Evolutionary conservation across 805 yeast genomes (phyloP), one percentile per base, ranked within the genome.

Genomic region (Yarrowia alimentaria): DNA sequence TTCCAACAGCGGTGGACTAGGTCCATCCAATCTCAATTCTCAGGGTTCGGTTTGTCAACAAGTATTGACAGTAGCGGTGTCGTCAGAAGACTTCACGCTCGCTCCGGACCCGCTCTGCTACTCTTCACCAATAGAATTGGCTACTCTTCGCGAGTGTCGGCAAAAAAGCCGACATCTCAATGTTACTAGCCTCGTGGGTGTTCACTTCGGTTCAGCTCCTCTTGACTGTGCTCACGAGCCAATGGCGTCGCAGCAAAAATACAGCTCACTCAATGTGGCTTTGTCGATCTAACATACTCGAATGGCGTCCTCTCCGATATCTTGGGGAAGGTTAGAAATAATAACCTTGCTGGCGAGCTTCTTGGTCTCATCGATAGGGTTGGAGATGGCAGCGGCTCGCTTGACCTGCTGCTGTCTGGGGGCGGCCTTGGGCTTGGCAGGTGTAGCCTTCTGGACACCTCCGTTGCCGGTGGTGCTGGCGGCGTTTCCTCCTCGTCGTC

Each of bases 281-380:
- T 32, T 9, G 6, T 21, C 24, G 24, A 9, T 21, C 18, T 37
- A 37, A 31, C 50, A 40, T 50, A 50, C 53, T 24, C 54, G 51
- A 53, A 61, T 60, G 45, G 57, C 56, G 35, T 38, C 40, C 57
- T 61, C 65, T 34, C 55, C 54, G 26, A 61, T 57, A 51, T 61
- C 65, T 24, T 31, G 51, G 18, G 65, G 65, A 20, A 86, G 75
- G 62, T 86, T 86, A 63, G 86, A 81, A 53, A 89, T 93, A 63
- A 85, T 81, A 53, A 88, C 94, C 67, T 85, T 90, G 56, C 84
- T 81, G 53, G 94, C 68, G 34, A 55, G 56, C 61, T 77, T 79
- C 61, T 70, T 56, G 54, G 67, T 62, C 59, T 69, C 68, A 60
- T 66, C 69, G 42, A 57, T 54, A 32, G 56, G 54, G 42, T 47